phyloP scores from a whole-genome alignment of 495 filamentous ascomycete genomes.

The Aspergillus bridgeri region DNA sequence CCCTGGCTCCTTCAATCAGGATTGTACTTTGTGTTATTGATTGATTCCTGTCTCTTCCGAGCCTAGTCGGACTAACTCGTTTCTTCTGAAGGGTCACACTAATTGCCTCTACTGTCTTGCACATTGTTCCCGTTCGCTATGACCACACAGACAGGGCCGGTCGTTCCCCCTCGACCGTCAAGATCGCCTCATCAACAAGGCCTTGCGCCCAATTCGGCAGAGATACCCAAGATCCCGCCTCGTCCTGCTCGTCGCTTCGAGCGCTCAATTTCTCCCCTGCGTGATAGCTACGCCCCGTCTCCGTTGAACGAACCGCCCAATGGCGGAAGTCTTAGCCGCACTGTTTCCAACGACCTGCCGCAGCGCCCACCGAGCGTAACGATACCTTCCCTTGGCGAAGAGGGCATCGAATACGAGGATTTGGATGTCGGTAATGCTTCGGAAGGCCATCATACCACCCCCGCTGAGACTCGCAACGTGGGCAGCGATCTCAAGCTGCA shows the following conservation, averaged over 20 bases:
- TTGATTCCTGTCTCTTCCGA: not conserved
- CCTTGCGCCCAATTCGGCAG: constrained; percentile 18
- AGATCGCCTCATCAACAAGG: constrained; percentile 45
- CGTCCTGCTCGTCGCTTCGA: constrained; percentile 69
- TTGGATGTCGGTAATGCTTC: constrained; percentile 43
- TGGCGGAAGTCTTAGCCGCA: constrained; percentile 43
- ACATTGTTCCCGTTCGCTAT: constrained; percentile 24
- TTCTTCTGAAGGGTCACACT: not conserved
- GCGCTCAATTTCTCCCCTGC: constrained; percentile 73
- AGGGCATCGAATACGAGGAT: constrained; percentile 82
- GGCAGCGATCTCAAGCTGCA: constrained; percentile 79
- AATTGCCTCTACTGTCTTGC: not conserved
- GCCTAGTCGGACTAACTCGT: not conserved
- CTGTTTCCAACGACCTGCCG: constrained; percentile 50
- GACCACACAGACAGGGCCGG: constrained; percentile 44
- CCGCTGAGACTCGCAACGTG: constrained; percentile 70
- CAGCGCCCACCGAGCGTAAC: constrained; percentile 70
- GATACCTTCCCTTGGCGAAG: constrained; percentile 81
- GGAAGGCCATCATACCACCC: constrained; percentile 27
- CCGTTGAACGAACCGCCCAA: constrained; percentile 70
- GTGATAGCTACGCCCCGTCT: constrained; percentile 76
- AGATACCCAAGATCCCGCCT: constrained; percentile 59
- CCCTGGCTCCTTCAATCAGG: not conserved
- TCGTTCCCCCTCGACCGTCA: constrained; percentile 49
- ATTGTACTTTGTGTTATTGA: not conserved